Base-by-base conservation (phyloP, 352 stramenopile species). In the Pythium apleroticum region DNA sequence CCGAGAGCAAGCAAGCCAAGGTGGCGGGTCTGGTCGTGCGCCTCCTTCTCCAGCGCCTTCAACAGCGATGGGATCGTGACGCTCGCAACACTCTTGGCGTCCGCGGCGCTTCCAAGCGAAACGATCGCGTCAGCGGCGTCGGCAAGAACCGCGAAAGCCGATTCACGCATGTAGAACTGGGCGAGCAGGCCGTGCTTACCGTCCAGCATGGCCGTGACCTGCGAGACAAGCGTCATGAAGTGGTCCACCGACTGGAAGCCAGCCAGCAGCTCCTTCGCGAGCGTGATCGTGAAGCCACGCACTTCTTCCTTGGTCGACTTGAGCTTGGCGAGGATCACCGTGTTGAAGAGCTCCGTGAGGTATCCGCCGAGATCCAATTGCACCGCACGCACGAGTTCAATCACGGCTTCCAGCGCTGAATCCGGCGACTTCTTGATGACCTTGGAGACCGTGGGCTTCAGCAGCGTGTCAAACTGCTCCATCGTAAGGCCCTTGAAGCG, bases 161-260 rank as follows among this genome's bases (percentile, higher is more conserved):
- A 82, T 56, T 94, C 83, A 37, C 88, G 84, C 72, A 91, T 84
- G 68, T 95, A 96, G 46, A 95, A 96, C 66, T 96, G 88, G n/a
- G 88, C 88, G 31, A 96, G 68, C 33, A 96, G 76, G 28, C 88
- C 88, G 52, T 91, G 79, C 54, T 95, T 94, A 28, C 86, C 86
- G 30, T 94, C 85, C 35, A 95, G 52, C 57, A 96, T 68, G 0
- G 74, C 74, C 3, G 71, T 68, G 60, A 95, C 76, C 17, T 86
- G 69, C 0, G 69, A 57, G 46, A 93, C 75, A 15, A 96, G 69
- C 46, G 76, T 58, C 60, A 77, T 58, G 46, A 93, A 78, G 53
- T 82, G 71, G 20, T 85, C 71, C 11, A 78, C 74, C 56, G 78
- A 72, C 46, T 72, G 65, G 65, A 90, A 90, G 6, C 74, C 84